Evolutionary conservation across 192 early-diverging fungal species (phyloP), one percentile per base, ranked within the genome.

Genomic region (Gaertneriomyces sp.): DNA sequence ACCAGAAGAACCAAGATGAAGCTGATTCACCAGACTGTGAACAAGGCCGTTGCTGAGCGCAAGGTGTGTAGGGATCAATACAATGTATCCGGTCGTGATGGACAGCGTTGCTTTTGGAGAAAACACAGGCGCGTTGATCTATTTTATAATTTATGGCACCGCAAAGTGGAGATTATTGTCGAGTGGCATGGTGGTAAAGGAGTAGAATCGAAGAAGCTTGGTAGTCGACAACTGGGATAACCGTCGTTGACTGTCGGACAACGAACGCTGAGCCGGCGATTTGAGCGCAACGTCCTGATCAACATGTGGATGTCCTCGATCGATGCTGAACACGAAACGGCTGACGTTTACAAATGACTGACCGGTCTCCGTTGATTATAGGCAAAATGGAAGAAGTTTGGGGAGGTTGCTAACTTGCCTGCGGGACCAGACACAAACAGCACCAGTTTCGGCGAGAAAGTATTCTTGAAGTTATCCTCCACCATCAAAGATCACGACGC

Each of bases 311-410:
- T 33, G 25, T 33, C 25, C 2, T 33, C 25, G 25, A 33, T 33
- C 25, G 25, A 33, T 33, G 25, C 25, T 33, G 25, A 33, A 2
- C 25, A 33, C 25, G 25, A 33, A 33, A 33, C 25, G 25, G 2
- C 25, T 33, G 25, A 33, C 25, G 2, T 33, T 33, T 1, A 33
- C 25, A 33, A 33, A 4, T 55, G 1, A 11, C 53, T 11, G 20
- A 11, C 33, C 53, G 53, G 33, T 1, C 33, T 17, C 20, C 33
- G 12, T 11, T 55, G 53, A 4, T 17, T 55, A 12, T 42, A 68
- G 66, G 60, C 84, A 80, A 91, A 91, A 62, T 89, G 86, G 88
- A 80, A 81, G 53, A 99, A 99, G 81, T 99, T 96, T 78, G 96
- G 96, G 42, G 90, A 87, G 45, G 92, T 91, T 65, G 69, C 77